Conservation (phyloP, 2,329 filamentous ascomycete species). For the Clarireedia homoeocarpa region DNA sequence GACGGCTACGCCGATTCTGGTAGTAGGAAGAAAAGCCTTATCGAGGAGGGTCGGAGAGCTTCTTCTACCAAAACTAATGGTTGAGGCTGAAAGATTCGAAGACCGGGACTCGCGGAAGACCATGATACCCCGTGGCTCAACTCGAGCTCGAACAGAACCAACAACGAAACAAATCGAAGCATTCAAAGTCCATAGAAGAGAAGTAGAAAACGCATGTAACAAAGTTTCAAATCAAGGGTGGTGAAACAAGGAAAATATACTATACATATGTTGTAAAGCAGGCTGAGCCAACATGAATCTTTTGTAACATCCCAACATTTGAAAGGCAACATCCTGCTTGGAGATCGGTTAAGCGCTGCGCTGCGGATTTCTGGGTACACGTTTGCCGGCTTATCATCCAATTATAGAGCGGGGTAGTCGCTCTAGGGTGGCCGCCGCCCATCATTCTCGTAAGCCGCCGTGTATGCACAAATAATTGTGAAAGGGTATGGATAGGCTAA, state of each 20-base stretch:
- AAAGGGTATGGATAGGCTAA: neutral
- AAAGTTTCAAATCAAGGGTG: too few relatives aligned
- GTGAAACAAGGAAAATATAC: neutral
- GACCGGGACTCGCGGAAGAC: neutral
- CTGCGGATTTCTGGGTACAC: neutral
- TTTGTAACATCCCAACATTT: neutral
- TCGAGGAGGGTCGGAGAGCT: slow-evolving; percentile 1
- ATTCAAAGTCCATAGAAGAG: neutral
- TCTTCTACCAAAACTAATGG: neutral
- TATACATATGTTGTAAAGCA: neutral
- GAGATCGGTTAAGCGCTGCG: slow-evolving; percentile 2
- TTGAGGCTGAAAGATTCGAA: slow-evolving; percentile 1
- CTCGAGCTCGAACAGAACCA: neutral
- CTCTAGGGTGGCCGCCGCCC: neutral
- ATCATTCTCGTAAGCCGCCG: neutral
- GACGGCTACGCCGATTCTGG: neutral
- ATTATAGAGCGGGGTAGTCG: neutral
- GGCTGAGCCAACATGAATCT: neutral
- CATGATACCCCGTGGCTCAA: slow-evolving; percentile 4
- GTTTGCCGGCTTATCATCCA: neutral
- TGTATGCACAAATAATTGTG: neutral
- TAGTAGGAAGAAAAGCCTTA: neutral
- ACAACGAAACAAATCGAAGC: neutral
- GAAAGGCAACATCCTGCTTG: neutral
- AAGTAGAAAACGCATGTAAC: neutral